Conservation (phyloP, 768 basidiomycete species). For the Rhodotorula diobovata region DNA sequence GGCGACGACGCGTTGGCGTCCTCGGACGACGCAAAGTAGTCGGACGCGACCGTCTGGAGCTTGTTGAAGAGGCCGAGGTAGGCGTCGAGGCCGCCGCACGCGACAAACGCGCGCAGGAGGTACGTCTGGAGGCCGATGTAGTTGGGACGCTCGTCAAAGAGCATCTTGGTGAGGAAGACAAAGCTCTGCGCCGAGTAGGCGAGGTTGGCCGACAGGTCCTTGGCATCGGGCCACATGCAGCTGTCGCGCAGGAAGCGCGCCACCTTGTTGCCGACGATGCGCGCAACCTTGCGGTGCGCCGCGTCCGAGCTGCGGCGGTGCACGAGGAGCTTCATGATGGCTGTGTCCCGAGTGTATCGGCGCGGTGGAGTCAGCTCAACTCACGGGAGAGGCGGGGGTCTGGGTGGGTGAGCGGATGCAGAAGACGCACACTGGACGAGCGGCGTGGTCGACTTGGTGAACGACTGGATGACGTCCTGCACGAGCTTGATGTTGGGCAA, state of each 20-base stretch:
- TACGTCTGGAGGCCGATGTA: conserved; percentile 75
- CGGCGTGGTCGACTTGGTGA: conserved; percentile 69
- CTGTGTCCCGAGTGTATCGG: conserved; percentile 49
- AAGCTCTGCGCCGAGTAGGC: conserved; percentile 59
- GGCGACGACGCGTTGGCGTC: conserved; percentile 59
- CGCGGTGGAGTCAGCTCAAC: too few species aligned
- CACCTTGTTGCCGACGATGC: conserved; percentile 63
- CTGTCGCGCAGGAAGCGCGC: conserved; percentile 71
- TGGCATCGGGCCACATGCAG: conserved; percentile 40
- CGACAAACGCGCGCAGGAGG: conserved; percentile 68
- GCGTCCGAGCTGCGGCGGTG: conserved; percentile 72
- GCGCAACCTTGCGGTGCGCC: conserved; percentile 41
- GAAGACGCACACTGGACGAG: conserved; percentile 66
- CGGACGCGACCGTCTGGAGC: conserved; percentile 60
- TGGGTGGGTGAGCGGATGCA: background rate
- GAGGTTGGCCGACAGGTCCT: conserved; percentile 52
- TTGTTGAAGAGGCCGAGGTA: conserved; percentile 59
- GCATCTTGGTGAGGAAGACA: conserved; percentile 54
- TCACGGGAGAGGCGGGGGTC: too few species aligned
- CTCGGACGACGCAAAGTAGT: conserved; percentile 50
- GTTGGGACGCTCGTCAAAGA: conserved; percentile 69
- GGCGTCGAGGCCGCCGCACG: conserved; percentile 64
- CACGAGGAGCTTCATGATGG: conserved; percentile 71
- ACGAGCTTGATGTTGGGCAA: conserved; percentile 64
- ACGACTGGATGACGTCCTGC: conserved; percentile 71